Evolutionary conservation across 768 basidiomycete genomes (phyloP).

Genomic region (Tephrocybe rancida): DNA sequence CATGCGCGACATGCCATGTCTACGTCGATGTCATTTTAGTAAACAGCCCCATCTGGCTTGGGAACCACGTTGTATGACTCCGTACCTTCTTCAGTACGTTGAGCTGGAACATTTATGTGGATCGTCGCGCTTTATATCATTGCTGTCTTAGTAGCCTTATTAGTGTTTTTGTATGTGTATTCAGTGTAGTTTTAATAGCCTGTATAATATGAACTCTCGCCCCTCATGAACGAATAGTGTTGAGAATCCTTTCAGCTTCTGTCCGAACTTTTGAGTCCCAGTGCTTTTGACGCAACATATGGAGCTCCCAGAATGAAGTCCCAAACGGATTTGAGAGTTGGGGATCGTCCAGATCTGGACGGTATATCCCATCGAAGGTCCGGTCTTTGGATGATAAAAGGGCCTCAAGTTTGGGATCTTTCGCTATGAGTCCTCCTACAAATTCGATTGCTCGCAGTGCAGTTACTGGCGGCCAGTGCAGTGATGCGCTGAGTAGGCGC

Average conservation of each 20-base stretch:
- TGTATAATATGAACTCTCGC: constrained; percentile 18
- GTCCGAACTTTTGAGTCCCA: constrained; percentile 69
- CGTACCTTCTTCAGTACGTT: constrained; percentile 2
- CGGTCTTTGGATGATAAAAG: constrained; percentile 89
- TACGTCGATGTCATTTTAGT: constrained; percentile 13
- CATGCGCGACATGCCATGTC: constrained; percentile 4
- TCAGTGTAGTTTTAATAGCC: constrained; percentile 20
- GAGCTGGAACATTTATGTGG: constrained; percentile 6
- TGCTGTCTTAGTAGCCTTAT: constrained; percentile 9
- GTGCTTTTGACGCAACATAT: constrained; percentile 60
- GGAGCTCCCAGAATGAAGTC: constrained; percentile 85
- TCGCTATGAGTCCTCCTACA: constrained; percentile 68
- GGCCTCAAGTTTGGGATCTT: constrained; percentile 80
- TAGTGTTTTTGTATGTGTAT: constrained; percentile 11
- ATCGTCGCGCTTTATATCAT: constrained; percentile 4
- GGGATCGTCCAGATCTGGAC: constrained; percentile 87
- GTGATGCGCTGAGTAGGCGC: constrained; percentile 78
- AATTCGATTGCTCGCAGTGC: constrained; percentile 75
- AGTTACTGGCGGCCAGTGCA: constrained; percentile 77
- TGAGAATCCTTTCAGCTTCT: constrained; percentile 62
- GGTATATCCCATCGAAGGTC: constrained; percentile 81
- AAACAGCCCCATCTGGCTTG: constrained; percentile 5
- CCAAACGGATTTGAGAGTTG: constrained; percentile 81
- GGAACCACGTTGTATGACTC: constrained; percentile 7
- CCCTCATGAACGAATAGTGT: constrained; percentile 39